Evolutionary conservation across 2,329 filamentous ascomycete genomes (phyloP).

Genomic region (Tympanopsis confertula): DNA sequence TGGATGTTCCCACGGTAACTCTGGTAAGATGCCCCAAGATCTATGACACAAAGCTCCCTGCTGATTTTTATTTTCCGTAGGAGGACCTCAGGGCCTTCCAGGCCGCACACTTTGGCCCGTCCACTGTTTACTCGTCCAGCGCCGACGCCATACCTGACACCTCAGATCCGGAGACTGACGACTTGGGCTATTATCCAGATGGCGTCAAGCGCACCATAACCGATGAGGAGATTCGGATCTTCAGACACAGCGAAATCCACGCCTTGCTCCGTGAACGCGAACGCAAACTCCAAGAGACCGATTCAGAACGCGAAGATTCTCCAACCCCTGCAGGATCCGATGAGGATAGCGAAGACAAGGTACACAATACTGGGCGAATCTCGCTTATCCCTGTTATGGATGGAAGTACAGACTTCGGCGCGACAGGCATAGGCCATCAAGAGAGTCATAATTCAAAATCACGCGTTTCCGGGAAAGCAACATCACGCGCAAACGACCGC

Average conservation of each 20-base stretch:
- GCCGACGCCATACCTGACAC: conserved; percentile 30
- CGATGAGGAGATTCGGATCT: conserved; percentile 81
- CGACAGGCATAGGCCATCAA: not conserved
- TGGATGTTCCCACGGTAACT: no score
- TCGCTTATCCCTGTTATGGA: not conserved
- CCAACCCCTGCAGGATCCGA: conserved; percentile 5
- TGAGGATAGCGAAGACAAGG: not conserved
- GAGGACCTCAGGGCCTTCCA: conserved; percentile 50
- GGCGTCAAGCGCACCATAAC: conserved; percentile 82
- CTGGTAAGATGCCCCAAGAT: no score
- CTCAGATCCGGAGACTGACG: conserved; percentile 12
- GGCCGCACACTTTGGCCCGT: conserved; percentile 42
- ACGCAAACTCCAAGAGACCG: conserved; percentile 15
- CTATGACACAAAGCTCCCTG: no score
- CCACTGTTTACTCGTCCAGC: conserved; percentile 32
- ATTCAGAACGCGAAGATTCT: conserved; percentile 2
- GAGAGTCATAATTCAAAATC: not conserved
- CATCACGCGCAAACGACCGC: no score
- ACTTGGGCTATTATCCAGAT: conserved; percentile 73
- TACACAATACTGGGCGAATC: not conserved
- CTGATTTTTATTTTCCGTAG: no score
- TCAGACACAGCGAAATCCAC: conserved; percentile 79
- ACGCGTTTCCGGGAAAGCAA: not conserved
- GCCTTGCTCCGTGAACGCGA: conserved; percentile 44
- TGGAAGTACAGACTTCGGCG: not conserved